Conservation (phyloP, 176 grass and related monocot species). For the Carex cristatella region DNA sequence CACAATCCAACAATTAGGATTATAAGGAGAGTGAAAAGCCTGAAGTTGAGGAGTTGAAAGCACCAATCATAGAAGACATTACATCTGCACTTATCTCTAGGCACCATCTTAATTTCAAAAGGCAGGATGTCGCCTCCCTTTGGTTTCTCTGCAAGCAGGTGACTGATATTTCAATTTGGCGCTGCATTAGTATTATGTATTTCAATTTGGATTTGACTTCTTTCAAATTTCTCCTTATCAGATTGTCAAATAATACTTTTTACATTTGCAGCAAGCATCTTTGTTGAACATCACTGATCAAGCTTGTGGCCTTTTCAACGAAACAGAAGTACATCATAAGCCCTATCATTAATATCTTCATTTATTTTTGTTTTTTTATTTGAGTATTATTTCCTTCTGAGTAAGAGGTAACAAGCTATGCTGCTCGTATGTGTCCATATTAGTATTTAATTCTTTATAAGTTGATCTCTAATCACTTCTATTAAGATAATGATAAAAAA, state of each 20-base stretch:
- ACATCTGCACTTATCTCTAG: constrained; percentile 53
- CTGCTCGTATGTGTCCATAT: not conserved
- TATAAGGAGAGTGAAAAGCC: constrained; percentile 81
- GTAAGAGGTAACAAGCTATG: not conserved
- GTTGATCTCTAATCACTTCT: not conserved
- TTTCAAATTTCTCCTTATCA: not conserved
- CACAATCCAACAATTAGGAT: constrained; percentile 31
- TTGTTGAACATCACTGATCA: constrained; percentile 86
- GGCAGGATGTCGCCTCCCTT: constrained; percentile 71
- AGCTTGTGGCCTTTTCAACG: constrained; percentile 90
- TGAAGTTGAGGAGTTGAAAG: constrained; percentile 78
- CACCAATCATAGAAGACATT: constrained; percentile 71
- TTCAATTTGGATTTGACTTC: not conserved
- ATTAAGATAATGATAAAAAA: not conserved
- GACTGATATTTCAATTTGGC: constrained; percentile 14
- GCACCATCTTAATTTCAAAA: constrained; percentile 71
- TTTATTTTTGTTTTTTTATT: constrained; percentile 11
- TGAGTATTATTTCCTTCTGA: not conserved
- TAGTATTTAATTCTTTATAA: not conserved
- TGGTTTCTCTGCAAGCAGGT: constrained; percentile 99
- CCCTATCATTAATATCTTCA: not conserved
- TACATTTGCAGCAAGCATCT: constrained; percentile 79
- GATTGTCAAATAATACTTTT: constrained; percentile 15
- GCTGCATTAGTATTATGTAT: not conserved
- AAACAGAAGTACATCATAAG: constrained; percentile 54